These are phyloP conservation scores for Saccharum officinarum DNA, from an alignment of 176 grass and related monocot species.

Conservation along the genomic window DNA sequence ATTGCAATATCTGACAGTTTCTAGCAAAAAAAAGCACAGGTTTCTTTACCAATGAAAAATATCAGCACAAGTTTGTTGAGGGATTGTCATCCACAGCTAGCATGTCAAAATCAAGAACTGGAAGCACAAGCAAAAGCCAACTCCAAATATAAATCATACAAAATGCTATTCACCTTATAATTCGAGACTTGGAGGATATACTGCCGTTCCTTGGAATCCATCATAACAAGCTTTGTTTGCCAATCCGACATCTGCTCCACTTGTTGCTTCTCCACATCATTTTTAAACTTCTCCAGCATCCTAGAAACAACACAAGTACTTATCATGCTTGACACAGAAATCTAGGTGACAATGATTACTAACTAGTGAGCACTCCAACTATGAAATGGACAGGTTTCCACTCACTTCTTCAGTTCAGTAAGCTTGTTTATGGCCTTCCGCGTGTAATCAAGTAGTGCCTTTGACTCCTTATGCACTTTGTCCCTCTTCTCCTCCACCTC, in stretches of 20 bases:
- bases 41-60: constrained; percentile 11
- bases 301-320: constrained; percentile 44
- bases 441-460: constrained; percentile 93
- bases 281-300: constrained; percentile 88
- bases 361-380: background rate
- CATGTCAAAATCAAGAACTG: constrained; percentile 18
- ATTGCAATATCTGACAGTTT: constrained; percentile 19
- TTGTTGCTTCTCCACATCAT: constrained; percentile 90
- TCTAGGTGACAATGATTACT: background rate
- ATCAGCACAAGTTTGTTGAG: background rate
- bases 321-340: constrained; percentile 10
- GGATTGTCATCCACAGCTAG: background rate
- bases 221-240: constrained; percentile 89
- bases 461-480: constrained; percentile 94
- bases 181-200: constrained; percentile 93
- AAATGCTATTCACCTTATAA: constrained; percentile 67
- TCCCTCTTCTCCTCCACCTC: constrained; percentile 93
- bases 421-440: constrained; percentile 96
- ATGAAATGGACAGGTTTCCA: constrained; percentile 31
- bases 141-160: background rate
- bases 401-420: constrained; percentile 87
- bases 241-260: constrained; percentile 72
- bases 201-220: constrained; percentile 92
- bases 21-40: constrained; percentile 1
- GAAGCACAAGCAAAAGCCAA: background rate